Conservation (phyloP, 495 filamentous ascomycete species). For the Physcia stellaris region DNA sequence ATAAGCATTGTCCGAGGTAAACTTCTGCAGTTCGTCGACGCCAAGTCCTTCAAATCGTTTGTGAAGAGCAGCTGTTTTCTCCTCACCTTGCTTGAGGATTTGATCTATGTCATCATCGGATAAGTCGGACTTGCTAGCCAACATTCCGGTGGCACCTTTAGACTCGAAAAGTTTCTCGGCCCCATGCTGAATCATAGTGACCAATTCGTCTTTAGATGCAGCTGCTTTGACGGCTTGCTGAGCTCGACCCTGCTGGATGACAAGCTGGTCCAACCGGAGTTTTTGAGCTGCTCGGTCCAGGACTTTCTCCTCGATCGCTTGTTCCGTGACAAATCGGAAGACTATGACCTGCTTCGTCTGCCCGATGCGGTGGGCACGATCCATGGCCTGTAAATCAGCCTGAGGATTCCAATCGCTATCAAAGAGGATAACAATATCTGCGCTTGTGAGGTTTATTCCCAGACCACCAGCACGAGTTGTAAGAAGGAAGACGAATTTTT, state of each 20-base stretch:
- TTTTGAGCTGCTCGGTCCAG: constrained; percentile 96
- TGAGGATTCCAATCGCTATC: constrained; percentile 99
- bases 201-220: constrained; percentile 87
- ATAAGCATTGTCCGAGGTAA: constrained; percentile 90
- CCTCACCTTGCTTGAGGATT: constrained; percentile 76
- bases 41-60: constrained; percentile 95
- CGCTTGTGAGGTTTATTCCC: constrained; percentile 94
- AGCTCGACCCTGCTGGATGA: constrained; percentile 96
- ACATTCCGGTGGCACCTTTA: constrained; percentile 41
- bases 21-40: constrained; percentile 95
- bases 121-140: constrained; percentile 46
- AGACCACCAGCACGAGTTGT: constrained; percentile 93
- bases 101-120: constrained; percentile 80
- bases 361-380: constrained; percentile 93
- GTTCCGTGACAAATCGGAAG: constrained; percentile 93
- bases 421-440: constrained; percentile 95
- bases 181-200: constrained; percentile 97
- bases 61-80: constrained; percentile 77
- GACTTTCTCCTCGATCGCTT: constrained; percentile 97
- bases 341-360: constrained; percentile 97
- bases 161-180: constrained; percentile 82
- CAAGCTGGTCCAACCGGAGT: constrained; percentile 91
- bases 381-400: constrained; percentile 97
- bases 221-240: constrained; percentile 79
- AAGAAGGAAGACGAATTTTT: constrained; percentile 96